Base-by-base conservation (phyloP, 2,329 filamentous ascomycete species). In the Epichloe typhina region DNA sequence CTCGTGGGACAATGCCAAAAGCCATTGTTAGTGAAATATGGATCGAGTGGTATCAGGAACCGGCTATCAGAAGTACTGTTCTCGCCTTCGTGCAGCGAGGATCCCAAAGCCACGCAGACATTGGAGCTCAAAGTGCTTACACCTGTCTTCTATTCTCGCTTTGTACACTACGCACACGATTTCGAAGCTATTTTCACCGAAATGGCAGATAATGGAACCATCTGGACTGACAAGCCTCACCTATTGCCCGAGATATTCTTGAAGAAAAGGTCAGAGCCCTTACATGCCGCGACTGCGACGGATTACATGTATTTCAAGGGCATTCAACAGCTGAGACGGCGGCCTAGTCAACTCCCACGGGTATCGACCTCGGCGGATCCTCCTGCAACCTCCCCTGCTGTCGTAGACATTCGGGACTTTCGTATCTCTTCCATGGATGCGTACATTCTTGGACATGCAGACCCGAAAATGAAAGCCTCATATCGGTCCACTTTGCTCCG, bases 131-230 rank as follows among this genome's bases (percentile, higher is more conserved):
- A 73, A 49, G 68, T 86, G 4, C 62, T 84, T 19, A 83, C 79
- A 0, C 83, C 84, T 1, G 70, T 68, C 0, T 88, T 88, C 59
- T 88, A 88, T 66, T 73, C 76, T 12, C 74, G 82, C 31, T 80
- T 86, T 46, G 71, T 81, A 0, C 72, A 77, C 55, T 85, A 86
- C 59, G 69, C 76, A 0, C 72, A 83, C 58, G 76, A 79, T 21
- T 71, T 78, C 17, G 78, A 83, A 56, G 80, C 79, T 1, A 67
- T 86, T 33, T 77, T 81, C 50, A 72, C 73, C 52, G 81, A 86
- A 59, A 61, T 78, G 59, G 62, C 75, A 43, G 79, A 80, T 52
- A 83, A 74, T 55, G 67, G 70, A 39, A 86, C 81, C 0, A 61
- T 83, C 7, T 75, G 70, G 66, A 64, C 83, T 9, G 78, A 80